Percentiles rank a stretch among this genome's conserved stretches.
These are phyloP conservation scores for Hirschfeldia incana DNA, from an alignment of 345 rosid species.

Conservation along the genomic window DNA sequence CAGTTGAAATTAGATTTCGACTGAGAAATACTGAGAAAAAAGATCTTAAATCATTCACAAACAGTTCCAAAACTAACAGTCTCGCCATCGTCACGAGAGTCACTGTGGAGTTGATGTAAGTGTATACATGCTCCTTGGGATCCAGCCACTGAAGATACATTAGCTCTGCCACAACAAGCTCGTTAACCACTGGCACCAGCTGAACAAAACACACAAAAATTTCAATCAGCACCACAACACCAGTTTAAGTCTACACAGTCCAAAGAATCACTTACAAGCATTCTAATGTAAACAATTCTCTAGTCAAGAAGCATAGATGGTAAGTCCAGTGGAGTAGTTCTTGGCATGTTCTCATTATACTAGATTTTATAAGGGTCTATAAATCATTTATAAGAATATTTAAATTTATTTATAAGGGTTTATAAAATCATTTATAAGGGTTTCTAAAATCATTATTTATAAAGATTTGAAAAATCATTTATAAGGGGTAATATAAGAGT, in stretches of 20 bases:
- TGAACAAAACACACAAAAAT: conserved; percentile 40
- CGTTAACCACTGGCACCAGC: conserved; percentile 50
- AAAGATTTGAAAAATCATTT: too few species aligned
- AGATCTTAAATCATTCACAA: neutral
- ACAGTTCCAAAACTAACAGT: conserved; percentile 47
- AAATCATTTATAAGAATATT: too few species aligned
- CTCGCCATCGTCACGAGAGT: conserved; percentile 90
- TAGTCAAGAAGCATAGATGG: conserved; percentile 77
- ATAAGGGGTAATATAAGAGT: too few species aligned
- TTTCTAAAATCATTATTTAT: too few species aligned
- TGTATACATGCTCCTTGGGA: conserved; percentile 66
- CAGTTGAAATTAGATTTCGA: too few species aligned
- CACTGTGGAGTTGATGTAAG: conserved; percentile 86
- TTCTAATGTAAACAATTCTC: conserved; percentile 84
- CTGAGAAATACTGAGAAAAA: neutral
- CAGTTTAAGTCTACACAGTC: neutral
- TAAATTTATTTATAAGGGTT: too few species aligned
- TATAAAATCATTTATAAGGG: too few species aligned
- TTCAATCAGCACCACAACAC: conserved; percentile 1
- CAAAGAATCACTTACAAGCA: conserved; percentile 66
- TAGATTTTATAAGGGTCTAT: too few species aligned
- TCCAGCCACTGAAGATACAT: conserved; percentile 45
- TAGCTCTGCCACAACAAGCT: too few species aligned
- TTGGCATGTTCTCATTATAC: conserved; percentile 61
- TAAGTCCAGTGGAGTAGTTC: conserved; percentile 74